Base-by-base conservation (phyloP, 345 rosid genomes). In the Moringa oleifera region DNA sequence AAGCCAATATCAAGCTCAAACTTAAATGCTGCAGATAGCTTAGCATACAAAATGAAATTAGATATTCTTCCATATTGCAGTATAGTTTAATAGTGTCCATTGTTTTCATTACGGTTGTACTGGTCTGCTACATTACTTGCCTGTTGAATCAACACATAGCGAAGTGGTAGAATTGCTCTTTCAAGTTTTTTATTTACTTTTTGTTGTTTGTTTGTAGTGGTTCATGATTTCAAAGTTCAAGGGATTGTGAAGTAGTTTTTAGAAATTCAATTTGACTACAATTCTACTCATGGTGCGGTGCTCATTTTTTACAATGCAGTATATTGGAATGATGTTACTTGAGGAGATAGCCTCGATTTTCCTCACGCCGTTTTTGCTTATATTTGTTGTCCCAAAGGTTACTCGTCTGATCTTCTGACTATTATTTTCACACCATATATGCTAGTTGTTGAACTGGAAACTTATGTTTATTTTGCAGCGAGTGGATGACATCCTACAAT, bases 271-370 rank as follows among this genome's bases (percentile, higher is more conserved):
- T 28, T 28, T 28, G 8, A 8, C 5, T 28, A 28, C 8, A 2
- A 8, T 28, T 41, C 9, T 41, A 1, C 47, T 41, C 17, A 41
- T 7, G 47, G 47, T 15, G 17, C 12, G 6, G 23, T 67, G 45
- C 0, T 33, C 21, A 16, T 28, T 33, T 33, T 33, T 55, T 68
- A 18, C 59, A 28, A 60, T 85, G 85, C 81, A 95, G 99, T 95
- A 87, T 62, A 91, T 97, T 67, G 96, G 90, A 68, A 95, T 85
- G 95, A 87, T 95, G 95, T 67, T 91, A 67, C 84, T 95, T 6
- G 99, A 95, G 81, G 99, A 95, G 85, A 95, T 91, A 79, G 85
- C 96, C 36, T 95, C 99, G 5, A 91, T 95, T 70, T 91, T 95
- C 80, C 86, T 95, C 64, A 95, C 99, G 50, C 97, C 99, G 12